phyloP scores from a whole-genome alignment of 2,329 filamentous ascomycete genomes.

The Colletotrichum sublineola region DNA sequence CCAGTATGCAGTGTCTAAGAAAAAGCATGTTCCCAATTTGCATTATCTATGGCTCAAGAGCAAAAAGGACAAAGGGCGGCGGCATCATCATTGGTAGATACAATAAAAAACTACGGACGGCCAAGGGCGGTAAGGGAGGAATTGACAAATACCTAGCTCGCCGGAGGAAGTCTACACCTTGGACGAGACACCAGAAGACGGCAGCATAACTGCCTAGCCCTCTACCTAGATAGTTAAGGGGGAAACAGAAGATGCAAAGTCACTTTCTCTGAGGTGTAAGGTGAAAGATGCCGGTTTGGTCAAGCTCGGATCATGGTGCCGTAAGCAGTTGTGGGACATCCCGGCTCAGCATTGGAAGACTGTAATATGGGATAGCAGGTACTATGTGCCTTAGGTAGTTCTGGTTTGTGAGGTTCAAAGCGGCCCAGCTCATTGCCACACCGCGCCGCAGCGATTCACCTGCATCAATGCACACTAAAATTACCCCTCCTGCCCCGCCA shows the following conservation, averaged over 20 bases:
- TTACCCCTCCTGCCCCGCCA: slow-evolving; percentile 42
- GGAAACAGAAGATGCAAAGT: neutral
- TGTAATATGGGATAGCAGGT: no score
- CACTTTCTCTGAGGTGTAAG: neutral
- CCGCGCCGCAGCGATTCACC: slow-evolving; percentile 19
- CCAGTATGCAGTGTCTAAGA: neutral
- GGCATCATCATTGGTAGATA: neutral
- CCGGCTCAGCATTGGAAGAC: neutral
- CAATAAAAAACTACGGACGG: neutral
- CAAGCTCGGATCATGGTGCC: slow-evolving; percentile 1
- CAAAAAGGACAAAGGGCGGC: neutral
- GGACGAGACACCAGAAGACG: neutral
- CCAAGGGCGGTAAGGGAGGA: neutral
- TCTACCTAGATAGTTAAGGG: neutral
- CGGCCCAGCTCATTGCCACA: slow-evolving; percentile 15
- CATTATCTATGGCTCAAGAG: neutral
- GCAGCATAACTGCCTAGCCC: neutral
- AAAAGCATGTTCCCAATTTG: neutral
- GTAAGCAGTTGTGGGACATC: slow-evolving; percentile 7
- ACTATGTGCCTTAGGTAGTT: neutral
- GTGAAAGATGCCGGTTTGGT: neutral
- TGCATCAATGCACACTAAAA: slow-evolving; percentile 37
- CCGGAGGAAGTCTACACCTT: neutral
- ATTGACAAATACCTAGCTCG: slow-evolving; percentile 2
- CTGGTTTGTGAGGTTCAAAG: slow-evolving; percentile 2